Percentiles rank a stretch among this genome's conserved stretches.
phyloP scores from a whole-genome alignment of 805 yeast species.

The Wickerhamomyces bisporus region DNA sequence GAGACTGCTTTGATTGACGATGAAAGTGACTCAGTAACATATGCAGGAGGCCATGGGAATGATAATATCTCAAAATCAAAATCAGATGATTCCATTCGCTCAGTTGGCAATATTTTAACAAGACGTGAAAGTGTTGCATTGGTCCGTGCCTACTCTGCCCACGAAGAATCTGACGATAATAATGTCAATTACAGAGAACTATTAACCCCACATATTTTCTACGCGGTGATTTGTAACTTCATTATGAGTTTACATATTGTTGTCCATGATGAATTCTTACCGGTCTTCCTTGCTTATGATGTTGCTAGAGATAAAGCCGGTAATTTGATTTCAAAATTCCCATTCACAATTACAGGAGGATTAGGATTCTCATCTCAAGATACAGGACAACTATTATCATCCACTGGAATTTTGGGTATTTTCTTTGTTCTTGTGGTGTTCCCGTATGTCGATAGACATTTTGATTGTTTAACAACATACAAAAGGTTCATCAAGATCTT shows the following conservation, averaged over 20 bases:
- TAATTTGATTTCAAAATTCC: slow-evolving; percentile 33
- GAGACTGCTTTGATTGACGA: slow-evolving; percentile 14
- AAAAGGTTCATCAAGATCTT: slow-evolving; percentile 34
- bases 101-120: slow-evolving; percentile 22
- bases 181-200: slow-evolving; percentile 20
- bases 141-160: slow-evolving; percentile 27
- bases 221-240: slow-evolving; percentile 34
- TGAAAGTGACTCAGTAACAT: background rate
- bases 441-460: slow-evolving; percentile 45
- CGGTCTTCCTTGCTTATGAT: slow-evolving; percentile 45
- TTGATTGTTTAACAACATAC: slow-evolving; percentile 41
- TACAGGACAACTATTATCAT: slow-evolving; percentile 46
- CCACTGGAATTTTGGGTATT: slow-evolving; percentile 50
- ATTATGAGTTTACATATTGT: slow-evolving; percentile 41
- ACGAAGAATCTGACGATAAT: slow-evolving; percentile 26
- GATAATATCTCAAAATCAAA: background rate
- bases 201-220: slow-evolving; percentile 27
- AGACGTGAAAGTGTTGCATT: slow-evolving; percentile 29
- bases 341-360: slow-evolving; percentile 47
- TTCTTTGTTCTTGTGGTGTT: slow-evolving; percentile 43
- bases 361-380: slow-evolving; percentile 40
- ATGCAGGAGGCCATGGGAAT: slow-evolving; percentile 2
- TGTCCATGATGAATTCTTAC: slow-evolving; percentile 50
- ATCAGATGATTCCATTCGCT: slow-evolving; percentile 22
- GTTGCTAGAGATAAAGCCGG: slow-evolving; percentile 23